Conservation (phyloP, 2,329 filamentous ascomycete species). For the Drechslerella stenobrocha region DNA sequence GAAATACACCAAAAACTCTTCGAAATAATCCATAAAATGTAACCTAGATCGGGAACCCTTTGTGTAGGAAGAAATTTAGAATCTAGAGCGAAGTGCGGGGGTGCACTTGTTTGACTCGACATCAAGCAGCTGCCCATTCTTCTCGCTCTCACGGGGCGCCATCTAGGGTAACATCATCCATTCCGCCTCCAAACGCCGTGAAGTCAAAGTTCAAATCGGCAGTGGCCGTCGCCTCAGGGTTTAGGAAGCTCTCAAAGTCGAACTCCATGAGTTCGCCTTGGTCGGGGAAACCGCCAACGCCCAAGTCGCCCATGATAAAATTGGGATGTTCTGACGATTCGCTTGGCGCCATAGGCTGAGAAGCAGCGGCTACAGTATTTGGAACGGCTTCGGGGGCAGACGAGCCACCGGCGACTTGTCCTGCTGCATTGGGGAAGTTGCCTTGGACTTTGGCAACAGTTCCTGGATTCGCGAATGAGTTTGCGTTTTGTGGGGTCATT, state of each 20-base stretch:
- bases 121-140: not conserved
- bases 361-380: slow-evolving; percentile 24
- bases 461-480: slow-evolving; percentile 26
- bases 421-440: slow-evolving; percentile 28
- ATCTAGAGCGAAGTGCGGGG: slow-evolving; percentile 14
- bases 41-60: slow-evolving; percentile 1
- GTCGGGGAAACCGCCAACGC: slow-evolving; percentile 10
- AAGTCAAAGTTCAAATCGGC: slow-evolving; percentile 50
- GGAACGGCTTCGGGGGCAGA: slow-evolving; percentile 20
- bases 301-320: slow-evolving; percentile 27
- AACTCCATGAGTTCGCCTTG: slow-evolving; percentile 56
- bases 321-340: slow-evolving; percentile 32
- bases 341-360: slow-evolving; percentile 24
- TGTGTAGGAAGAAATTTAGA: not conserved
- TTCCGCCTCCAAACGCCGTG: slow-evolving; percentile 25
- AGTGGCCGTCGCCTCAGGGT: slow-evolving; percentile 57
- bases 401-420: slow-evolving; percentile 16
- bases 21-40: slow-evolving; percentile 55
- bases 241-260: slow-evolving; percentile 69
- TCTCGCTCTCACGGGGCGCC: slow-evolving; percentile 52
- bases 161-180: slow-evolving; percentile 37
- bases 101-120: not conserved
- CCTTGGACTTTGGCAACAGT: slow-evolving; percentile 34
- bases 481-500: slow-evolving; percentile 36
- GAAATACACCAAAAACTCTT: not conserved